Evolutionary conservation across 441 rosid species (phyloP).

Genomic region (Sinapis alba): DNA sequence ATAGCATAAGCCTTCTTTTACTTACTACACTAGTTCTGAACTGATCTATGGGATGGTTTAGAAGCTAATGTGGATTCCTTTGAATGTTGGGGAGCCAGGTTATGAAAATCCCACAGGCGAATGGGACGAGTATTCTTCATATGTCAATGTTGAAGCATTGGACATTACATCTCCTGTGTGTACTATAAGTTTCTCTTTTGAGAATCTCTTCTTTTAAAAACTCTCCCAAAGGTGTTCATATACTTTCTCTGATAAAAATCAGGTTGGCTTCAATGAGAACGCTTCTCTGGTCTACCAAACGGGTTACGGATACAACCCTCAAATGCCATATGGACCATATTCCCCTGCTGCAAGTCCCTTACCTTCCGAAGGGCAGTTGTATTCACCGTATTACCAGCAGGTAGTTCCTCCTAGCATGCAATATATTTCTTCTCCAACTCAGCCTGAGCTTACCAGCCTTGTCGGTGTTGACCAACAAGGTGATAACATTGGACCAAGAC

Average conservation of each 20-base stretch:
- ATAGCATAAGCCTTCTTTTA: constrained; percentile 6
- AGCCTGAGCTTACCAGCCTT: constrained; percentile 58
- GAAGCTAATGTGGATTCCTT: constrained; percentile 15
- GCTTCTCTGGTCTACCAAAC: constrained; percentile 74
- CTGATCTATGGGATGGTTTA: neutral
- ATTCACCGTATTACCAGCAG: constrained; percentile 66
- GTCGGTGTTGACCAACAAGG: constrained; percentile 64
- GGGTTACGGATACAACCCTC: constrained; percentile 82
- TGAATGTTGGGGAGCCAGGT: constrained; percentile 48
- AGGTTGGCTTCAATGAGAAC: constrained; percentile 83
- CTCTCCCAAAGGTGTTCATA: too few species aligned
- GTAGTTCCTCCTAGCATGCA: constrained; percentile 67
- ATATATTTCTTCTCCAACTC: constrained; percentile 60
- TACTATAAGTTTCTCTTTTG: constrained; percentile 29
- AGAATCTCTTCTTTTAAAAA: neutral
- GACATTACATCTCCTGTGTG: constrained; percentile 79
- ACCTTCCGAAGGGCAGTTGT: constrained; percentile 62
- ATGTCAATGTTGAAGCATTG: constrained; percentile 68
- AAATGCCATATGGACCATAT: constrained; percentile 80
- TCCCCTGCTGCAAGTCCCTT: constrained; percentile 66
- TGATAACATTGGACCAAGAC: constrained; percentile 57
- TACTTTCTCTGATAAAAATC: constrained; percentile 24
- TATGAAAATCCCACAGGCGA: constrained; percentile 65
- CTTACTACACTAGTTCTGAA: constrained; percentile 19
- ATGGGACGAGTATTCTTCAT: constrained; percentile 80